Percentiles rank a stretch among this genome's conserved stretches.
Conservation (phyloP, 1,284 basidiomycete species). For the Mycosarcoma mackinlayi region DNA sequence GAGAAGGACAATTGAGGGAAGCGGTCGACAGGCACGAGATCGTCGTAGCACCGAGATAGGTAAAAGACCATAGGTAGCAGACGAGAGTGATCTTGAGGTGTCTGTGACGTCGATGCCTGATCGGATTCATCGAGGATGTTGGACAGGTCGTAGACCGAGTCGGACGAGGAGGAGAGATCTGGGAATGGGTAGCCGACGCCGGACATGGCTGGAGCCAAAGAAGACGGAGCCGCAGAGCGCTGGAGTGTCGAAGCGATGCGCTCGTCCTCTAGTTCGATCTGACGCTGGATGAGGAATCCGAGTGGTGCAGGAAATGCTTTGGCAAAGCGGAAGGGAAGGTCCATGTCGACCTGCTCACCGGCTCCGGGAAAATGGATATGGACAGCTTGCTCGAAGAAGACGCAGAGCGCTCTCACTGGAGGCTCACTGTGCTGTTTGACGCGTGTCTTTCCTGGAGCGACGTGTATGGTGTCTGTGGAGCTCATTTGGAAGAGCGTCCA, state of each 20-base stretch:
- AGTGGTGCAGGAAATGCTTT: constrained; percentile 42
- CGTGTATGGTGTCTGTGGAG: constrained; percentile 29
- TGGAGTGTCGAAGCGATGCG: constrained; percentile 25
- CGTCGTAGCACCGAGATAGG: constrained; percentile 55
- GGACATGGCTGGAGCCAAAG: neutral
- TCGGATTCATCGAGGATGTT: constrained; percentile 24
- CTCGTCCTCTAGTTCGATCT: constrained; percentile 48
- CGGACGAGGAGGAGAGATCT: constrained; percentile 22
- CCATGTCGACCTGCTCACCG: constrained; percentile 53
- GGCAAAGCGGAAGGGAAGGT: constrained; percentile 50
- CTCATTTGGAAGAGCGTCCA: constrained; percentile 53
- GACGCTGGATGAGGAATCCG: constrained; percentile 57
- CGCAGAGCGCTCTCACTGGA: constrained; percentile 46
- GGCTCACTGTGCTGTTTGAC: neutral
- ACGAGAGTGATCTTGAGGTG: constrained; percentile 13
- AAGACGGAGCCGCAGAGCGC: constrained; percentile 1
- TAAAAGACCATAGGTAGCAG: constrained; percentile 57
- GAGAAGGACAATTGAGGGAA: constrained; percentile 36
- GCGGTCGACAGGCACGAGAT: constrained; percentile 50
- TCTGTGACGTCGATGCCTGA: constrained; percentile 18
- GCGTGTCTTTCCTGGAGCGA: constrained; percentile 29
- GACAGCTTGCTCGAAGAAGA: constrained; percentile 55
- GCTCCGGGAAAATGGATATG: constrained; percentile 50
- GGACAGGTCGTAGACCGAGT: constrained; percentile 26
- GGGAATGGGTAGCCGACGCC: constrained; percentile 31